Evolutionary conservation across 495 filamentous ascomycete species (phyloP).

Genomic region (Stereocaulon alpinum): DNA sequence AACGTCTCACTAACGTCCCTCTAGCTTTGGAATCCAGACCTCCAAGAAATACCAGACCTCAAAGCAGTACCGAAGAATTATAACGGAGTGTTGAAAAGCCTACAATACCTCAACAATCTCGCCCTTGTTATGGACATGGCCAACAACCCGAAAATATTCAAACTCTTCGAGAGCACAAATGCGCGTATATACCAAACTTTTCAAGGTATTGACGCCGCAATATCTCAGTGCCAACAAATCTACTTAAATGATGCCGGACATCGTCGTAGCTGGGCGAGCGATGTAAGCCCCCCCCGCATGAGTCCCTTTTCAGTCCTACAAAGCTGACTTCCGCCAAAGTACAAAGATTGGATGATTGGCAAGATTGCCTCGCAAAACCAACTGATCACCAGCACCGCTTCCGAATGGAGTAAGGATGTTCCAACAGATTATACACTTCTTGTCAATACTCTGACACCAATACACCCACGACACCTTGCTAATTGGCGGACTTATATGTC

Average conservation of each 20-base stretch:
- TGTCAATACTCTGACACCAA: neutral
- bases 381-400: conserved; percentile 1
- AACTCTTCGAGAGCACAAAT: neutral
- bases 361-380: conserved; percentile 2
- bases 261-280: neutral
- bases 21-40: conserved; percentile 6
- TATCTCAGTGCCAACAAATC: neutral
- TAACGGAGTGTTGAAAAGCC: too few species aligned
- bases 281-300: neutral
- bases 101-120: neutral
- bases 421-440: neutral
- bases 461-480: neutral
- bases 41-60: neutral
- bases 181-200: conserved; percentile 1
- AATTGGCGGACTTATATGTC: neutral
- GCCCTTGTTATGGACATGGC: conserved; percentile 2
- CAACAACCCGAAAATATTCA: neutral
- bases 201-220: neutral
- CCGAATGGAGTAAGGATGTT: neutral
- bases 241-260: neutral
- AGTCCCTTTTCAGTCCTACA: too few species aligned
- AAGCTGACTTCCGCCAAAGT: neutral
- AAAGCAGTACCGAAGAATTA: too few species aligned
- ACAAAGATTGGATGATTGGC: neutral
- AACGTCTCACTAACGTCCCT: neutral